Base-by-base conservation (phyloP, 1,139 yeast genomes). In the Diutina neorugosa region DNA sequence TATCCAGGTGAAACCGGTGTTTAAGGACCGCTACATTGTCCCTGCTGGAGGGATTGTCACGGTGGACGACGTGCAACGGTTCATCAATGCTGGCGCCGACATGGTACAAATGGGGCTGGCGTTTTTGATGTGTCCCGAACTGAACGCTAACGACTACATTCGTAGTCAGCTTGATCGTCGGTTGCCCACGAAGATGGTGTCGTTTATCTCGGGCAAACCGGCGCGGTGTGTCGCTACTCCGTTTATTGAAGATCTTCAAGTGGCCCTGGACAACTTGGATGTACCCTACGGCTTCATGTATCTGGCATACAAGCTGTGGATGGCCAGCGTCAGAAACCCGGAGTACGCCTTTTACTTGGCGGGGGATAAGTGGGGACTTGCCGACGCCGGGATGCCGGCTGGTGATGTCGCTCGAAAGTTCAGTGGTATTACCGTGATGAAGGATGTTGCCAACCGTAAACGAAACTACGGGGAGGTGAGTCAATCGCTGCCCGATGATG, bases 71-170 rank as follows among this genome's bases (percentile, higher is more conserved):
- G 65, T 71, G 16, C 57, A 63, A 3, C 55, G 54, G 3, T 67
- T 65, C 53, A 55, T 76, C 31, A 53, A 60, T 0, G 52, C 55
- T 5, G 80, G 80, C 0, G 77, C 78, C 1, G 67, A 73, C 8
- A 80, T 72, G 0, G 78, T 74, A 21, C 80, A 74, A 55, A 34
- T 76, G 51, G 82, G 82, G 0, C 73, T 80, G 0, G 68, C 67
- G 1, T 76, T 76, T 59, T 63, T 77, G 14, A 65, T 71, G 1
- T 63, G 74, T 0, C 57, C 61, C 4, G 78, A 73, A 53, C 64
- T 73, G 1, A 55, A 55, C 5, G 63, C 65, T 2, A 58, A 60
- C 21, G 56, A 55, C 7, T 67, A 59, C 54, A 62, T 68, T 46
- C 52, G 53, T 8, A 42, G 52, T 1, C 9, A 42, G 9, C 27